Evolutionary conservation across 225 moss, liverwort and hornwort species (phyloP).

Genomic region (Takakia lepidozioides): DNA sequence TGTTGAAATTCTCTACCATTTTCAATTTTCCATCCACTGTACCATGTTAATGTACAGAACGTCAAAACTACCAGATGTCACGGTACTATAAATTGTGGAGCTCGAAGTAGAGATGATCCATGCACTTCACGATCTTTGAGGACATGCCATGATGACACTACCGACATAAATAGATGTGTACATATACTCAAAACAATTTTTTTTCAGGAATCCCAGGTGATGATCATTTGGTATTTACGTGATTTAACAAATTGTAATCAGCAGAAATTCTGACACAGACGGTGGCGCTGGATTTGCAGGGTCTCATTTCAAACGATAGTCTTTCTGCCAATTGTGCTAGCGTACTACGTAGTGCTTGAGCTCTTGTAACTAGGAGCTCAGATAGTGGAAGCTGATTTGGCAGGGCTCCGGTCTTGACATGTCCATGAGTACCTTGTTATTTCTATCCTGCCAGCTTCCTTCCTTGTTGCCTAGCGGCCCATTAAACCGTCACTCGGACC

Average conservation of each 20-base stretch:
- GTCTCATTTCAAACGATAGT: conserved; percentile 65
- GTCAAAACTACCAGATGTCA: not conserved
- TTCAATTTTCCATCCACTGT: not conserved
- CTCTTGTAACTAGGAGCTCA: too few relatives aligned
- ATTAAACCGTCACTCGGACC: too few relatives aligned
- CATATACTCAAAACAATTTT: too few relatives aligned
- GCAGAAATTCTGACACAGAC: too few relatives aligned
- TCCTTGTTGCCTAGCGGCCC: too few relatives aligned
- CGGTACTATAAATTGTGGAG: not conserved
- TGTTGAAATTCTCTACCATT: too few relatives aligned
- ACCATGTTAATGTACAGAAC: not conserved
- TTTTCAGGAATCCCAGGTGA: not conserved
- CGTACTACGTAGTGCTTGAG: conserved; percentile 41
- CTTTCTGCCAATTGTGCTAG: conserved; percentile 67
- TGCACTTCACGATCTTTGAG: not conserved
- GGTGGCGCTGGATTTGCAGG: conserved; percentile 47
- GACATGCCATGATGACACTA: too few relatives aligned
- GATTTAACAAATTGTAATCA: not conserved
- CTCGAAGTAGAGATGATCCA: not conserved
- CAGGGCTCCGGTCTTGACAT: too few relatives aligned
- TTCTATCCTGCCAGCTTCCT: too few relatives aligned
- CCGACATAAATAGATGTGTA: too few relatives aligned
- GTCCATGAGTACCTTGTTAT: too few relatives aligned
- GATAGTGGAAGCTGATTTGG: too few relatives aligned
- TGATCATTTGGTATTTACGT: not conserved